These are phyloP conservation scores for Russula foetens DNA, from an alignment of 768 basidiomycete species.

Conservation along the genomic window DNA sequence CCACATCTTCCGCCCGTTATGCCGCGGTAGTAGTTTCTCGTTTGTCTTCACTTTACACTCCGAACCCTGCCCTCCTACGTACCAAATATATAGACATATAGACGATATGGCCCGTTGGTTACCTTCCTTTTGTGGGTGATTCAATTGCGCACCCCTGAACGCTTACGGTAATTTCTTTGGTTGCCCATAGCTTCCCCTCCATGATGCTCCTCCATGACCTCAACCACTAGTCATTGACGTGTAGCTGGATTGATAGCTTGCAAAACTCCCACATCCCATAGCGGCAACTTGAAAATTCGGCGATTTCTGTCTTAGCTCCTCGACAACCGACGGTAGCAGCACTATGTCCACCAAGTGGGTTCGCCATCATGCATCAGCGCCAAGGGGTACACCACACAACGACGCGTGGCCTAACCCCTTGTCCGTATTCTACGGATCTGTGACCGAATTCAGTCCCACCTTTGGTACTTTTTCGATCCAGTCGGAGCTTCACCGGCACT, in stretches of 20 bases:
- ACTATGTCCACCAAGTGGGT: not conserved
- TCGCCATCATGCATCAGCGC: constrained; percentile 9
- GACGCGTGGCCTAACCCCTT: not conserved
- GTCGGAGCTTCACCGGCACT: not conserved
- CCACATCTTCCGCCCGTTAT: too few species aligned
- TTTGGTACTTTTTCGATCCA: not conserved
- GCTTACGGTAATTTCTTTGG: not conserved
- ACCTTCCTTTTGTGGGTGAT: not conserved
- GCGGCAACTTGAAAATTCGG: not conserved
- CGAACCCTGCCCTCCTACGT: too few species aligned
- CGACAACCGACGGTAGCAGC: not conserved
- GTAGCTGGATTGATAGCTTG: too few species aligned
- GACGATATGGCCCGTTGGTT: not conserved
- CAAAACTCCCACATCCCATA: not conserved
- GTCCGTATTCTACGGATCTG: constrained; percentile 3
- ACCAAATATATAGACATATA: too few species aligned
- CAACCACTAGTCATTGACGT: too few species aligned
- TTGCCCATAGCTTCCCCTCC: not conserved
- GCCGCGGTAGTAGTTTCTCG: too few species aligned
- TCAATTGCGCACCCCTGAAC: not conserved
- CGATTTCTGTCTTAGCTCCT: not conserved
- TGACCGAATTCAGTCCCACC: not conserved
- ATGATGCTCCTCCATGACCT: too few species aligned
- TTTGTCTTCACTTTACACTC: too few species aligned
- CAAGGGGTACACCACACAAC: not conserved